Conservation (phyloP, 2,329 filamentous ascomycete genomes). For the Botryotinia calthae region DNA sequence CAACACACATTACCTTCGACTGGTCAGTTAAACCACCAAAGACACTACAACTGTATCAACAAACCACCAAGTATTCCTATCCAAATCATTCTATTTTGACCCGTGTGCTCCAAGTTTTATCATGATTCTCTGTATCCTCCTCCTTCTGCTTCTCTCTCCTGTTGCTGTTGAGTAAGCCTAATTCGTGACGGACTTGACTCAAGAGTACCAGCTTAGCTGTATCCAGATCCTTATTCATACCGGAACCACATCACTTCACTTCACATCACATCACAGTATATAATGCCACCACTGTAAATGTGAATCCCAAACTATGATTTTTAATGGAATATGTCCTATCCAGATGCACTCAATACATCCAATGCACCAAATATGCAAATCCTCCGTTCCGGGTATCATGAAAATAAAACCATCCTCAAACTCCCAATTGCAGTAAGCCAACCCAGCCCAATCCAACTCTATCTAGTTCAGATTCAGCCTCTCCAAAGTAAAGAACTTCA, state of each 20-base stretch:
- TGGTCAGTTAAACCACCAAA: neutral
- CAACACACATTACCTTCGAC: neutral
- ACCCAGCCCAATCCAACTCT: neutral
- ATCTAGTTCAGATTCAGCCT: too few species aligned
- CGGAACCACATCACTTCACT: neutral
- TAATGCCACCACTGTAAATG: neutral
- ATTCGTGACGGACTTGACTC: neutral
- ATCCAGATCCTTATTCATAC: neutral
- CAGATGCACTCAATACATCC: neutral
- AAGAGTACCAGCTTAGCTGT: neutral
- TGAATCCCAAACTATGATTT: neutral
- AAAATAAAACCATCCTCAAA: neutral
- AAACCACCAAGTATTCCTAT: neutral
- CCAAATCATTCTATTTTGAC: neutral
- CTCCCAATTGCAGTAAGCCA: neutral
- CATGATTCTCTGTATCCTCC: neutral
- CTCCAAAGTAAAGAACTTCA: neutral
- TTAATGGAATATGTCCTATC: neutral
- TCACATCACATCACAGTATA: neutral
- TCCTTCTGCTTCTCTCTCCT: neutral
- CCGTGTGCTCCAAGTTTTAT: neutral
- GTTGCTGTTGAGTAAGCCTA: neutral
- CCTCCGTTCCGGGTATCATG: neutral
- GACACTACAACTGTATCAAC: neutral
- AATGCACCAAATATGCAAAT: neutral